Conservation (phyloP, 371 early-diverging fungal genomes). For the Saksenaea vasiformis region DNA sequence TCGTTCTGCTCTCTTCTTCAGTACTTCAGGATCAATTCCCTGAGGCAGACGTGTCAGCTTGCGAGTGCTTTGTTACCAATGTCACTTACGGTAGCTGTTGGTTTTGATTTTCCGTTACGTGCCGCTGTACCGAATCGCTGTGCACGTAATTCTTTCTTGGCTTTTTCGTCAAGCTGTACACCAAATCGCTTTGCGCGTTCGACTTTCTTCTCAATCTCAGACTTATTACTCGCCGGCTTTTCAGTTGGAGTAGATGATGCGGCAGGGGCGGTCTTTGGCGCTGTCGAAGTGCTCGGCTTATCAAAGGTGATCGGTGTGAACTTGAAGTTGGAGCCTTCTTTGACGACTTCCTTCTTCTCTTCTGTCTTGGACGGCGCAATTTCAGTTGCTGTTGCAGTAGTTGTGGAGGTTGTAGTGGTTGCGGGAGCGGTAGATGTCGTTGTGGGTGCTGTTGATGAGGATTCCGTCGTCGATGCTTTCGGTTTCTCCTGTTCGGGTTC, state of each 20-base stretch:
- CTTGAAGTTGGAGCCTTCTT: conserved; percentile 32
- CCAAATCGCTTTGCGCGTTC: conserved; percentile 65
- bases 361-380: background rate
- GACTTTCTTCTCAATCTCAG: conserved; percentile 40
- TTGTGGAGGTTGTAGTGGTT: conserved; percentile 13
- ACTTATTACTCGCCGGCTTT: conserved; percentile 13
- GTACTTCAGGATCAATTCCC: conserved; percentile 45
- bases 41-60: background rate
- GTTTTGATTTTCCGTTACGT: conserved; percentile 7
- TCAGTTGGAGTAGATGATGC: conserved; percentile 17
- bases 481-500: conserved; percentile 9
- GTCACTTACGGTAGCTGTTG: conserved; percentile 7
- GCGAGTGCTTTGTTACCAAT: background rate
- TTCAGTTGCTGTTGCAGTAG: conserved; percentile 22
- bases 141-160: conserved; percentile 47
- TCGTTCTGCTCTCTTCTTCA: conserved; percentile 55
- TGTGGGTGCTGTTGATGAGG: conserved; percentile 4
- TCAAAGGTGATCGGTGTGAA: conserved; percentile 49
- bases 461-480: background rate
- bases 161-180: conserved; percentile 40
- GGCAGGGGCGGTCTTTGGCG: conserved; percentile 5
- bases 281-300: conserved; percentile 10
- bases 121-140: conserved; percentile 35
- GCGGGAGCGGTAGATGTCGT: conserved; percentile 19
- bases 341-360: conserved; percentile 10